Base-by-base conservation (phyloP, 495 filamentous ascomycete species). In the Xeromyces bisporus region DNA sequence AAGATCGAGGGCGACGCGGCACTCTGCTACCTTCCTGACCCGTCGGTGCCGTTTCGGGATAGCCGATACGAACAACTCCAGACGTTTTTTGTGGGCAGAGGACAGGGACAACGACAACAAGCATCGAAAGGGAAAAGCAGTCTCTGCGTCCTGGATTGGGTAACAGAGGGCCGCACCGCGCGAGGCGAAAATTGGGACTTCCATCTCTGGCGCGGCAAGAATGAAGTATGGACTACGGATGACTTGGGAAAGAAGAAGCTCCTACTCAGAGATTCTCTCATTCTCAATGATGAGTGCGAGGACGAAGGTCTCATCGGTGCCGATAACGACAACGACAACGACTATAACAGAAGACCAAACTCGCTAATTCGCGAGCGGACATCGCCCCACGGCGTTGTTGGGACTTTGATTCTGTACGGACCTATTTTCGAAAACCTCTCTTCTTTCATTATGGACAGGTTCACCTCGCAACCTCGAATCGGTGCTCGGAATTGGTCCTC, bases 1-100 rank as follows among this genome's bases (percentile, higher is more conserved):
- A 50, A 51, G 4, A 58, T 94, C 11, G 60, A 60, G 31, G 42
- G 62, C 2, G 61, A 62, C 20, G 72, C 77, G 2, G 77, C 75
- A 2, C 58, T 94, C n/a, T 82, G 80, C 47, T 77, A 93, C 14
- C 69, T 93, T n/a, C 91, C 91, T 0, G 89, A 97, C 47, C 87
- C 89, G 1, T 73, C 89, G 2, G 91, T 93, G 41, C 89, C 89
- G 6, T 93, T 87, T 50, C 71, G 64, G 23, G 64, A 61, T 29
- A 87, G 80, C 40, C 65, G 75, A 15, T 94, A 92, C 47, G 73
- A 77, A 35, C 87, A 94, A 51, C 56, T 56, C 7, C 89, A 96
- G 44, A 64, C 69, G 16, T 89, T 93, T 45, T 63, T 65, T 7
- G 41, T 94, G 6, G 67, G 73, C 15, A 44, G 58, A 2, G 20